phyloP scores from a whole-genome alignment of 768 basidiomycete species.

The Suillus brevipes region DNA sequence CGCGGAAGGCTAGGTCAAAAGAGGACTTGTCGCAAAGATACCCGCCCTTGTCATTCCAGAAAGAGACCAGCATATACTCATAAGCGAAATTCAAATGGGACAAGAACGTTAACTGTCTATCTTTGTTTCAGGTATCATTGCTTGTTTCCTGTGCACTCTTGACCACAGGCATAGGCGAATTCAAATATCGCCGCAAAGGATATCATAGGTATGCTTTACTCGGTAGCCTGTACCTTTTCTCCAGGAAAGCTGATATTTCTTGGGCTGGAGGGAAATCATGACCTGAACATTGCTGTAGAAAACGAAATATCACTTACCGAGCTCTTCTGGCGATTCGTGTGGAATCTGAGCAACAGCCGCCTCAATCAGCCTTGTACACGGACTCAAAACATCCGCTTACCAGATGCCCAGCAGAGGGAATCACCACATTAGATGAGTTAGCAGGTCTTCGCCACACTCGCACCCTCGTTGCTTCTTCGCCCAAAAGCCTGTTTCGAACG shows the following conservation, averaged over 20 bases:
- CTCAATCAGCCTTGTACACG: neutral
- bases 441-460: slow-evolving; percentile 32
- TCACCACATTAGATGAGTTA: slow-evolving; percentile 30
- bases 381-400: slow-evolving; percentile 17
- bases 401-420: slow-evolving; percentile 29
- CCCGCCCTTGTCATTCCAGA: neutral
- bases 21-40: neutral
- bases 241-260: neutral
- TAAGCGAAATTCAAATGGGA: neutral
- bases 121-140: neutral
- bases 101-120: neutral
- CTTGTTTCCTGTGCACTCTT: neutral
- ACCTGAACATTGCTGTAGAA: neutral
- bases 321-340: slow-evolving; percentile 30
- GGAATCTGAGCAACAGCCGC: slow-evolving; percentile 19
- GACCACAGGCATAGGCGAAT: neutral
- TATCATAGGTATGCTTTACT: slow-evolving; percentile 1
- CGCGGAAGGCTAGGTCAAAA: neutral
- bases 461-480: slow-evolving; percentile 13
- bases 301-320: slow-evolving; percentile 22
- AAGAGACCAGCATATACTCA: neutral
- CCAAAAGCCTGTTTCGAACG: slow-evolving; percentile 15
- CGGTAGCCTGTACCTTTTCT: neutral
- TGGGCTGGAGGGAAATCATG: neutral
- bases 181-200: neutral